Evolutionary conservation across 495 filamentous ascomycete species (phyloP).

Genomic region (Talaromyces borbonicus): DNA sequence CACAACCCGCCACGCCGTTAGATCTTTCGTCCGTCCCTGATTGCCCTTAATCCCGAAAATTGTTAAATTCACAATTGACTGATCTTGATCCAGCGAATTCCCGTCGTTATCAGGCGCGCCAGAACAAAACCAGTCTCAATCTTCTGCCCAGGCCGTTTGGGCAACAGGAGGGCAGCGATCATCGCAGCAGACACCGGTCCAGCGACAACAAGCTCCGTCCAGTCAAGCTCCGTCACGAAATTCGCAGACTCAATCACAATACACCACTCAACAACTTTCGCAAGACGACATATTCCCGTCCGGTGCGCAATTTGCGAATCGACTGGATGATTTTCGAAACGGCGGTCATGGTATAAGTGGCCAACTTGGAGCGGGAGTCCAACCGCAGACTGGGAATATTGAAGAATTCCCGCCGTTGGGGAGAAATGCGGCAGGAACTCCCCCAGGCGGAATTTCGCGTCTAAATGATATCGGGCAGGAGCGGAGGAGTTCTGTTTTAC

Average conservation of each 20-base stretch:
- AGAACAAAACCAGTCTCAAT: conserved; percentile 51
- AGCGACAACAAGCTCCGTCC: conserved; percentile 52
- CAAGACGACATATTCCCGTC: conserved; percentile 46
- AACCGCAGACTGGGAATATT: conserved; percentile 57
- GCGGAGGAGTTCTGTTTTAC: conserved; percentile 51
- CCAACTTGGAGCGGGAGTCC: conserved; percentile 42
- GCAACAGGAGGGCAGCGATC: conserved; percentile 48
- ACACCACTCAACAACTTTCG: conserved; percentile 50
- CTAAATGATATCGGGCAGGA: conserved; percentile 55
- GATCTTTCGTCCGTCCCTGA: conserved; percentile 68
- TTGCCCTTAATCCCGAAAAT: not conserved
- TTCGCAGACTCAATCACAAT: conserved; percentile 41
- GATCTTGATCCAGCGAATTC: conserved; percentile 54
- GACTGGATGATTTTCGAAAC: conserved; percentile 48
- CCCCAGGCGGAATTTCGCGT: conserved; percentile 3
- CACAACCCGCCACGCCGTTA: conserved; percentile 63
- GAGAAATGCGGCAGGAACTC: conserved; percentile 48
- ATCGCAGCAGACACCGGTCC: conserved; percentile 51
- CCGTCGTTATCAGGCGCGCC: conserved; percentile 68
- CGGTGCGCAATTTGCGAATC: conserved; percentile 43
- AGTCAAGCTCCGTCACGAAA: conserved; percentile 37
- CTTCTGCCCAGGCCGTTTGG: conserved; percentile 56
- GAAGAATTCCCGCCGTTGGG: conserved; percentile 83
- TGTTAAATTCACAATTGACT: conserved; percentile 1
- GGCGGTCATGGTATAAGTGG: conserved; percentile 51